Conservation (phyloP, 192 early-diverging fungal species). For the Coemansia sp. region DNA sequence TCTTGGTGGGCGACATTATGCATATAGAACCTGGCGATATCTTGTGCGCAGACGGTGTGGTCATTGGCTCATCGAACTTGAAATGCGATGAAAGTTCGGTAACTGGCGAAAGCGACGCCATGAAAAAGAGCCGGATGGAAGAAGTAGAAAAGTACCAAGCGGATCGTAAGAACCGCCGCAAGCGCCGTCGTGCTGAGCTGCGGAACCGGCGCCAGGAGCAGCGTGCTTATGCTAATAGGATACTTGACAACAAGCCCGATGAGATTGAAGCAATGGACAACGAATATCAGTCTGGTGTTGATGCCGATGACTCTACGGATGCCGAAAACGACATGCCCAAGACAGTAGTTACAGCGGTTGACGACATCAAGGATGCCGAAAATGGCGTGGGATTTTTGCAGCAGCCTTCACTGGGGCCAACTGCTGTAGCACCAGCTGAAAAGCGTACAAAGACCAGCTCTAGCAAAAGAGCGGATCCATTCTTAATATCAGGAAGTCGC, state of each 20-base stretch:
- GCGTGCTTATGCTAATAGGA: constrained; percentile 20
- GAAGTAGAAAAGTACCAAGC: constrained; percentile 35
- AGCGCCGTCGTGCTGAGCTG: constrained; percentile 48
- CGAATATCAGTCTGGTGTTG: constrained; percentile 24
- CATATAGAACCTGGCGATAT: constrained; percentile 90
- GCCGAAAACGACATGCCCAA: constrained; percentile 22
- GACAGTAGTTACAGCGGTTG: background rate
- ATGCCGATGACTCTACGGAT: constrained; percentile 51
- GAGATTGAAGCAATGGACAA: constrained; percentile 31
- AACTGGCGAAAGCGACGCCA: constrained; percentile 92
- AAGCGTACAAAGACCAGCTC: constrained; percentile 27
- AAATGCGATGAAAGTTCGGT: constrained; percentile 88
- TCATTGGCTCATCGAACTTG: constrained; percentile 77
- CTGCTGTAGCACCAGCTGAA: constrained; percentile 1
- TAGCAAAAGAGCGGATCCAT: constrained; percentile 61
- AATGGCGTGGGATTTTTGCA: constrained; percentile 6
- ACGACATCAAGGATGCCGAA: background rate
- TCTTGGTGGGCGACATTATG: constrained; percentile 90
- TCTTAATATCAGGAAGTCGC: constrained; percentile 91
- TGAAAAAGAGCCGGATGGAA: constrained; percentile 70
- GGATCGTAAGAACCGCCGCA: constrained; percentile 34
- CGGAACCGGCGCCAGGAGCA: constrained; percentile 50
- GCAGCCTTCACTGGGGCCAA: background rate
- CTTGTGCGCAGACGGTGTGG: constrained; percentile 85
- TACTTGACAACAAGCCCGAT: constrained; percentile 14